Evolutionary conservation across 2,329 filamentous ascomycete species (phyloP).

Genomic region (Acarospora socialis): DNA sequence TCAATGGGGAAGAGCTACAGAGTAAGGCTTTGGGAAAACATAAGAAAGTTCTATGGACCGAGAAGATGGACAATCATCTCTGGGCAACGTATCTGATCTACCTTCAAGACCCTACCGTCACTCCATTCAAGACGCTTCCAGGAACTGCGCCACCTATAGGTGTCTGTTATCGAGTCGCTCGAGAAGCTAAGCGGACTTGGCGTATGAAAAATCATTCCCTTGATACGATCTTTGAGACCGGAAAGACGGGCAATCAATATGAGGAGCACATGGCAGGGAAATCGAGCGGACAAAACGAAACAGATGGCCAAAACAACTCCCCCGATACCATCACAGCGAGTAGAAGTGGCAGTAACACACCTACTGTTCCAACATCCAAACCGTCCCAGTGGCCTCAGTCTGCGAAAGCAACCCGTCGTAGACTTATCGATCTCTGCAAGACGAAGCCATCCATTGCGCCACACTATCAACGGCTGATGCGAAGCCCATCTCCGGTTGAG

Average conservation of each 20-base stretch:
- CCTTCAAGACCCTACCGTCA: constrained; percentile 50
- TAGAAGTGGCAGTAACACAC: constrained; percentile 34
- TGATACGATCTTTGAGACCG: no score
- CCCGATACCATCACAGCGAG: constrained; percentile 29
- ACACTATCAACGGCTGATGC: constrained; percentile 49
- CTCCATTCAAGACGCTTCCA: constrained; percentile 52
- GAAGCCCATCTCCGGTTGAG: constrained; percentile 39
- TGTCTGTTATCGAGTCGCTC: constrained; percentile 48
- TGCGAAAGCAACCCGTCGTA: constrained; percentile 42
- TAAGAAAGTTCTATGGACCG: constrained; percentile 37
- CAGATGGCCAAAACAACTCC: constrained; percentile 15
- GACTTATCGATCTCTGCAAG: constrained; percentile 46
- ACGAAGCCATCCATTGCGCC: constrained; percentile 47
- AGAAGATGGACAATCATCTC: constrained; percentile 51
- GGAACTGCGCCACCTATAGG: constrained; percentile 49
- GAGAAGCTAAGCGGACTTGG: constrained; percentile 48
- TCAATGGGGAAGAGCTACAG: constrained; percentile 18
- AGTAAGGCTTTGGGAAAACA: constrained; percentile 18
- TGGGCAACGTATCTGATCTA: constrained; percentile 54
- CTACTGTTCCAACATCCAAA: constrained; percentile 26
- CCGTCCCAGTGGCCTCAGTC: constrained; percentile 39
- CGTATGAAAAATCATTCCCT: constrained; percentile 30
- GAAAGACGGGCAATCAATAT: no score
- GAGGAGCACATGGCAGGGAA: no score
- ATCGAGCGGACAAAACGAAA: neutral